These are phyloP conservation scores for Fusarium udum DNA, from an alignment of 2,329 filamentous ascomycete species.

Conservation along the genomic window DNA sequence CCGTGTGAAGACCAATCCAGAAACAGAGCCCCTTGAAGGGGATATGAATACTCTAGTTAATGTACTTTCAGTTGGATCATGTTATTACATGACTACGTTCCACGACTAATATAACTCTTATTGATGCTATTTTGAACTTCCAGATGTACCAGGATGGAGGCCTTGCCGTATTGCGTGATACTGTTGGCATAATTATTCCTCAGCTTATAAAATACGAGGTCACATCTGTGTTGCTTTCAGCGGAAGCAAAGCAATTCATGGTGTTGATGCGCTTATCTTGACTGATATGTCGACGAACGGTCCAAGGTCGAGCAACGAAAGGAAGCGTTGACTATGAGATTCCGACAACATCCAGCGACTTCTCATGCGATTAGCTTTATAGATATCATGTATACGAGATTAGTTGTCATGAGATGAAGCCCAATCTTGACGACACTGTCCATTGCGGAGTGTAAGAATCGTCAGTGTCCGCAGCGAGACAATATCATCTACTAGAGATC, in stretches of 20 bases:
- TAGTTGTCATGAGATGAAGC: background rate
- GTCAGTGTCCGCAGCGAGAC: background rate
- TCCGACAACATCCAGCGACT: background rate
- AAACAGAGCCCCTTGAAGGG: background rate
- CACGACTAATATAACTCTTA: background rate
- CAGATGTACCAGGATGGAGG: too few relatives aligned
- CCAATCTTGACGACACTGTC: background rate
- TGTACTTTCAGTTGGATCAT: background rate
- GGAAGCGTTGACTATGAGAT: background rate
- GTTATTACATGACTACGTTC: accelerated
- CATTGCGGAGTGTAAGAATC: background rate
- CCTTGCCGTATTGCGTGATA: background rate
- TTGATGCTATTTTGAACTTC: background rate
- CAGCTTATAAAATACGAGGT: background rate
- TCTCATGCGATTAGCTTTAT: too few relatives aligned
- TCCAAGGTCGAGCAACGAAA: background rate
- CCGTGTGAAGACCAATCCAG: background rate
- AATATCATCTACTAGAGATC: too few relatives aligned
- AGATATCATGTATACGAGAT: background rate
- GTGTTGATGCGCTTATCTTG: too few relatives aligned
- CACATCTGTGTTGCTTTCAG: too few relatives aligned
- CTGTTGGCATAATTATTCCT: background rate
- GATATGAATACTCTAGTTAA: background rate
- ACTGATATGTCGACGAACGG: background rate
- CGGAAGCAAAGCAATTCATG: too few relatives aligned